A percentile compares a stretch with the other conserved stretches of the same genome.
phyloP scores from a whole-genome alignment of 129 eudicot species.

The Centaurea solstitialis region DNA sequence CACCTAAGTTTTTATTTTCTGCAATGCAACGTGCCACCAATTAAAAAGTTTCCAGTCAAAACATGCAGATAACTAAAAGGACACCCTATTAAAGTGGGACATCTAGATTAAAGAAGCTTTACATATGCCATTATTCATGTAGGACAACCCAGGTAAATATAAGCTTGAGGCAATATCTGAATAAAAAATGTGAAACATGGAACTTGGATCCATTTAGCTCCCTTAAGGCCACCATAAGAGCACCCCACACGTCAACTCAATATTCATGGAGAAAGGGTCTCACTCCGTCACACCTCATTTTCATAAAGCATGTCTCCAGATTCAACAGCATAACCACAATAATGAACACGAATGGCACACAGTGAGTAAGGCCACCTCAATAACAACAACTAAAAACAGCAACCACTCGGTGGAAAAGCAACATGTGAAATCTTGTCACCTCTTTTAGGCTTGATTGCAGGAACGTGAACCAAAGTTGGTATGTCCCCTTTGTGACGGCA shows the following conservation, averaged over 20 bases:
- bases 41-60: conserved; percentile 21
- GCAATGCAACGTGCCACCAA: conserved; percentile 39
- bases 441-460: neutral
- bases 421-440: conserved; percentile 17
- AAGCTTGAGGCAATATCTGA: conserved; percentile 22
- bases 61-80: conserved; percentile 7
- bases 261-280: conserved; percentile 2
- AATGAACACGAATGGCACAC: conserved; percentile 1
- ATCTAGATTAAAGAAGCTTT: conserved; percentile 23
- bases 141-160: conserved; percentile 24
- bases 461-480: conserved; percentile 17
- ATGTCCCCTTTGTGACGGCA: conserved; percentile 11
- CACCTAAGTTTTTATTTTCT: conserved; percentile 35
- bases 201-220: conserved; percentile 36
- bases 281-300: conserved; percentile 14
- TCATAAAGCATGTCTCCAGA: conserved; percentile 14
- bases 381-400: neutral
- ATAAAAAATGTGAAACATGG: conserved; percentile 17
- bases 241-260: conserved; percentile 42
- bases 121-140: conserved; percentile 24
- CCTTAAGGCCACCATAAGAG: conserved; percentile 25
- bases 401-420: neutral
- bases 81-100: conserved; percentile 24
- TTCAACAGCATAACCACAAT: conserved; percentile 32
- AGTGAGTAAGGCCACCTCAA: neutral